Conservation (phyloP, 495 filamentous ascomycete species). For the Penicillium lividum region DNA sequence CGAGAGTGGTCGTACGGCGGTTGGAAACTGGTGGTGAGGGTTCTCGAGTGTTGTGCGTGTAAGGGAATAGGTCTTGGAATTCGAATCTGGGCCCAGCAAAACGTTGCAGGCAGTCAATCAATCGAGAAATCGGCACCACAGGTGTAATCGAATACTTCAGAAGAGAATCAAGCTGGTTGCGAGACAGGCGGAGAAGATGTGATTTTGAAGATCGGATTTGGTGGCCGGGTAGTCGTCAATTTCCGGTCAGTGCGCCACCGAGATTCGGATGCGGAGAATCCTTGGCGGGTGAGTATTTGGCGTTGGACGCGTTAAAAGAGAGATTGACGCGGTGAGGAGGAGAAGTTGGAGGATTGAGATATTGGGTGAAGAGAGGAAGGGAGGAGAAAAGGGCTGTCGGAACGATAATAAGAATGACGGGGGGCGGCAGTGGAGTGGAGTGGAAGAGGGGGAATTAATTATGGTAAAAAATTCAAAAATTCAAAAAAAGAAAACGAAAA, state of each 20-base stretch:
- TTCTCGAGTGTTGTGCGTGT: constrained; percentile 26
- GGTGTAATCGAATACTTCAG: constrained; percentile 9
- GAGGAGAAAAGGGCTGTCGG: constrained; percentile 22
- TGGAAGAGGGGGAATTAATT: constrained; percentile 26
- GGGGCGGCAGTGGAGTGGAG: constrained; percentile 34
- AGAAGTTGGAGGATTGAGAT: constrained; percentile 4
- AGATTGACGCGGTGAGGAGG: constrained; percentile 22
- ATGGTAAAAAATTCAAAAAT: constrained; percentile 21
- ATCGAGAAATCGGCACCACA: constrained; percentile 13
- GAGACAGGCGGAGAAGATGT: not conserved
- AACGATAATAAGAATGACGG: constrained; percentile 39
- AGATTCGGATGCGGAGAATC: constrained; percentile 21
- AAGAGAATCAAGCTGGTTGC: not conserved
- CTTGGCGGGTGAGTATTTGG: constrained; percentile 6
- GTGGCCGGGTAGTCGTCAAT: constrained; percentile 19
- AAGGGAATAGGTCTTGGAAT: constrained; percentile 10
- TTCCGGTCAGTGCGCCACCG: constrained; percentile 28
- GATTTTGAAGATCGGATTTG: constrained; percentile 5
- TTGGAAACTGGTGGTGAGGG: constrained; percentile 27
- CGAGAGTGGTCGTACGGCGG: constrained; percentile 55
- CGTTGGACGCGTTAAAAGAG: constrained; percentile 17
- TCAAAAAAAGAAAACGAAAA: constrained; percentile 18
- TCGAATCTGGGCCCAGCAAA: constrained; percentile 20
- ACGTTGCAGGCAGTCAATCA: constrained; percentile 25
- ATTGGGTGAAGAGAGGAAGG: constrained; percentile 9